These are phyloP conservation scores for Aspergillus hortae DNA, from an alignment of 2,329 filamentous ascomycete species.

Conservation along the genomic window DNA sequence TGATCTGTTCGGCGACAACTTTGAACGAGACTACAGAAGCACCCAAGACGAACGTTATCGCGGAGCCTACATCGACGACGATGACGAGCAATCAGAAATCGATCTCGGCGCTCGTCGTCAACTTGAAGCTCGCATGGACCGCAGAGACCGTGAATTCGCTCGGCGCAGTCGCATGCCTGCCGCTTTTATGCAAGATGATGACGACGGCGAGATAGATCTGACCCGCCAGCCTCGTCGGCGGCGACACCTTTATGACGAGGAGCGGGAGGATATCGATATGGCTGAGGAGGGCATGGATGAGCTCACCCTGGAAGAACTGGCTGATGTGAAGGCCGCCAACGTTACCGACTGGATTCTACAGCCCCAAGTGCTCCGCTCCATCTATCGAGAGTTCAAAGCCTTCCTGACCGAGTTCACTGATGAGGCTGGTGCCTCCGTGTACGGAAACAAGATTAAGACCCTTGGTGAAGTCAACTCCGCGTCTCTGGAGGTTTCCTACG, in stretches of 20 bases:
- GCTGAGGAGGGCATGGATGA: constrained; percentile 93
- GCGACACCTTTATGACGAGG: constrained; percentile 89
- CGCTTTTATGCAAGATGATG: constrained; percentile 67
- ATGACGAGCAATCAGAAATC: constrained; percentile 61
- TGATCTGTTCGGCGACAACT: constrained; percentile 65
- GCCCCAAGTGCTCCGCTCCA: constrained; percentile 83
- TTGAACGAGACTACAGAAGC: constrained; percentile 58
- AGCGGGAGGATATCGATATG: constrained; percentile 83
- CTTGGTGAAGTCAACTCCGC: constrained; percentile 98
- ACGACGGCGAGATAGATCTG: constrained; percentile 79
- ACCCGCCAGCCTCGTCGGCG: constrained; percentile 80
- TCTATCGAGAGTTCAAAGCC: constrained; percentile 94
- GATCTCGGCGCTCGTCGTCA: constrained; percentile 57
- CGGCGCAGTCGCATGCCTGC: constrained; percentile 58
- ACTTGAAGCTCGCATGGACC: constrained; percentile 60
- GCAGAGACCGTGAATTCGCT: constrained; percentile 59
- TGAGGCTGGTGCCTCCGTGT: constrained; percentile 82
- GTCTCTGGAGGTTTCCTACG: constrained; percentile 92
- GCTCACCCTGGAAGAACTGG: constrained; percentile 82
- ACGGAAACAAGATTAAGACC: constrained; percentile 88
- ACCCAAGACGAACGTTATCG: constrained; percentile 51
- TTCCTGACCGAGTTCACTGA: constrained; percentile 97
- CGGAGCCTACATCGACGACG: constrained; percentile 60
- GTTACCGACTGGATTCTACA: constrained; percentile 94
- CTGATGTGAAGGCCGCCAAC: constrained; percentile 89